A percentile compares a stretch with the other conserved stretches of the same genome.
Evolutionary conservation across 2,329 filamentous ascomycete genomes (phyloP).

Genomic region (Pyrenophora seminiperda): DNA sequence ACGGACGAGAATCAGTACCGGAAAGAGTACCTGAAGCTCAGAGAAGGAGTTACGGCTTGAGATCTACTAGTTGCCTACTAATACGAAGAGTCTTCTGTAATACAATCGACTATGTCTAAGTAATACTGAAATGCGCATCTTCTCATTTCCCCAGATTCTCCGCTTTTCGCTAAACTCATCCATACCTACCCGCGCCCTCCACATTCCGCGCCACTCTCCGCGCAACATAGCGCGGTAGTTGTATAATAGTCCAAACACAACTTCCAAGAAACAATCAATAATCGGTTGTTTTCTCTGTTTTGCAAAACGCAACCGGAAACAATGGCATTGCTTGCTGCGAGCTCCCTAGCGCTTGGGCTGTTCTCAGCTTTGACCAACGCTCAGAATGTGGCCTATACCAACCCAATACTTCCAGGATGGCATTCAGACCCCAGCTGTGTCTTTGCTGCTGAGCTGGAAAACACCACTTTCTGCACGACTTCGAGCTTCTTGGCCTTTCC

Average conservation of each 20-base stretch:
- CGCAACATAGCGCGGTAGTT: no score
- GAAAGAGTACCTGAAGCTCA: conserved; percentile 70
- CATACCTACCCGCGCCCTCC: background rate
- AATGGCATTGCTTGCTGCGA: background rate
- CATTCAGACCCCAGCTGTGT: conserved; percentile 56
- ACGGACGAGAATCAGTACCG: conserved; percentile 80
- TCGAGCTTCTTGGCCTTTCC: conserved; percentile 60
- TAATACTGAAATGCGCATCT: no score
- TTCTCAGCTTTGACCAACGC: background rate
- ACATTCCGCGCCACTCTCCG: background rate
- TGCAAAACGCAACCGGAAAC: background rate
- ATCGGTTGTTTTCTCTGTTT: background rate
- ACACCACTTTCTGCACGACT: conserved; percentile 55
- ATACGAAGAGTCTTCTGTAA: background rate
- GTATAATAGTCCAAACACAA: no score
- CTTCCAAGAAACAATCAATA: background rate
- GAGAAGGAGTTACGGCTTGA: conserved; percentile 25
- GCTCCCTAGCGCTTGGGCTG: background rate
- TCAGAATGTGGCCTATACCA: conserved; percentile 28
- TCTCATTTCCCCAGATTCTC: background rate
- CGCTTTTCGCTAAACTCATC: background rate
- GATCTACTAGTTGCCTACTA: background rate
- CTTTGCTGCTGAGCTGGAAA: conserved; percentile 32
- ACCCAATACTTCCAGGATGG: conserved; percentile 58
- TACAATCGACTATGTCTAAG: no score